phyloP scores from a whole-genome alignment of 257 asterid species.

The Cordia subcordata region DNA sequence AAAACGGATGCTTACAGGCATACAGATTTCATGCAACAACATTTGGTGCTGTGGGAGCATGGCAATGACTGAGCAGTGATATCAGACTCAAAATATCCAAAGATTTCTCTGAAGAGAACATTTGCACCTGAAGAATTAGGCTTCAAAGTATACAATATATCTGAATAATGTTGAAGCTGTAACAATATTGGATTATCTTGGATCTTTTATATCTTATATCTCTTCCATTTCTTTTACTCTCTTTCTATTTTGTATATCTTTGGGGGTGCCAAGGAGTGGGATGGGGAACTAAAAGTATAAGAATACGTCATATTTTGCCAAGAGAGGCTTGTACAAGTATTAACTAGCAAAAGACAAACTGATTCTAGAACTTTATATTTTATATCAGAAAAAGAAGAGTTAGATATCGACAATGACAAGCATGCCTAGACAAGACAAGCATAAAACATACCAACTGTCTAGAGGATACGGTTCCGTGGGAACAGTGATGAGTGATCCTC shows the following conservation, averaged over 20 bases:
- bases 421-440: constrained; percentile 8
- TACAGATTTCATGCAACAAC: constrained; percentile 33
- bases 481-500: constrained; percentile 47
- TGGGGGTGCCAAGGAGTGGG: too few relatives aligned
- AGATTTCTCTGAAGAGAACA: constrained; percentile 53
- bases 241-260: too few relatives aligned
- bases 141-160: constrained; percentile 57
- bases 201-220: too few relatives aligned
- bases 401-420: not conserved
- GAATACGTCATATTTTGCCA: too few relatives aligned
- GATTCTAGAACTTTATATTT: too few relatives aligned
- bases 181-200: constrained; percentile 9
- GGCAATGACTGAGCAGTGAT: constrained; percentile 22
- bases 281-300: too few relatives aligned
- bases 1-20: constrained; percentile 64
- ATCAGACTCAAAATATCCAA: constrained; percentile 37
- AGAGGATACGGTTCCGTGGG: constrained; percentile 86
- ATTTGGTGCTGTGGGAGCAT: constrained; percentile 34
- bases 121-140: constrained; percentile 64
- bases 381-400: not conserved
- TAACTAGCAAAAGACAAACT: not conserved
- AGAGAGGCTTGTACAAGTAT: too few relatives aligned
- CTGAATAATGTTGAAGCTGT: constrained; percentile 51
- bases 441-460: constrained; percentile 11
- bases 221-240: too few relatives aligned